Evolutionary conservation across 1,284 basidiomycete species (phyloP), one percentile per base, ranked within the genome.

Genomic region (Malassezia psittaci): DNA sequence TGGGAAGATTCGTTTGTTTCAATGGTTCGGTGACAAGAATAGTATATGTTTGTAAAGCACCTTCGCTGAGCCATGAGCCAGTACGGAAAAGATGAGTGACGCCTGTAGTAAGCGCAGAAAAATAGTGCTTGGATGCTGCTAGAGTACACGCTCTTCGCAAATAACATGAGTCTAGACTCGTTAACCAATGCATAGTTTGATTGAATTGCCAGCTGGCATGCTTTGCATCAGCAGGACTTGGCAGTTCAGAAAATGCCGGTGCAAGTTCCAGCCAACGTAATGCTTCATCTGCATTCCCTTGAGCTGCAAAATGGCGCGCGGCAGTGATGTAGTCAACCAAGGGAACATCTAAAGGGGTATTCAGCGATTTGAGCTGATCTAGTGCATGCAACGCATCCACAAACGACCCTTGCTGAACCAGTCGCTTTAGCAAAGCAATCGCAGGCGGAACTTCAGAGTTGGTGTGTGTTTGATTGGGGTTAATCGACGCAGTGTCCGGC

Each of bases 301-400:
- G 18, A 12, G 55, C 55, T 6, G 41, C 55, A 15, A 34, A 52
- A 46, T 51, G 51, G 21, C 46, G 55, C 18, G 55, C 50, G 2
- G 46, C 51, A 16, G 34, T 16, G 12, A 35, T 36, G 18, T 52
- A 52, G 41, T 57, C 55, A 16, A 18, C 34, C 10, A 57, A 47
- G n/a, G 43, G 43, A 13, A 47, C 34, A 21, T 15, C 39, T n/a
- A 57, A 47, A 18, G 55, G 50, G 18, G 39, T 24, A 12, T 43
- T 41, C 3, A 57, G 51, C 45, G 29, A 37, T 18, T 48, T 36
- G 38, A 57, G 51, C 55, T 57, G 55, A 5, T 12, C 45, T 24
- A 57, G 47, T 29, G 51, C 39, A 24, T 34, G 44, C 15, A 21
- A 13, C 3, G 55, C 55, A 16, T 40, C 45, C 4, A 19, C 45